A percentile compares a stretch with the other conserved stretches of the same genome.
phyloP scores from a whole-genome alignment of 2,329 filamentous ascomycete genomes.

The Xylariaceae sp. region DNA sequence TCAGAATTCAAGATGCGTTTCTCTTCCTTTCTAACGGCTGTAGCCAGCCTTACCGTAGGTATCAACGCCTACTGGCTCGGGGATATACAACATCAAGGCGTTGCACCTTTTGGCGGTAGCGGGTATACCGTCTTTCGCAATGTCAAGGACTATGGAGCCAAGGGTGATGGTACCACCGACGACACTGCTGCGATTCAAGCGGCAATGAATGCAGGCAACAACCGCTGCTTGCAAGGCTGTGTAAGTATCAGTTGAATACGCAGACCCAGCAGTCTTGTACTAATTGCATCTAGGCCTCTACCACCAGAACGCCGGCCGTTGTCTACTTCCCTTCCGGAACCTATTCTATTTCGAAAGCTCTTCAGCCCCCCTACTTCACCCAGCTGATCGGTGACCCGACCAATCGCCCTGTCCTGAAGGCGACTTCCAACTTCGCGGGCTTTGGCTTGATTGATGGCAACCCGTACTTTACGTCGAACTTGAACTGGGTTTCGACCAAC shows the following conservation, averaged over 20 bases:
- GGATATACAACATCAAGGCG: conserved; percentile 49
- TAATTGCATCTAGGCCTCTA: conserved; percentile 43
- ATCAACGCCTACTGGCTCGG: conserved; percentile 44
- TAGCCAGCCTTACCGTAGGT: conserved; percentile 39
- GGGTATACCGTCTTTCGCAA: conserved; percentile 56
- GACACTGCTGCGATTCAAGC: conserved; percentile 54
- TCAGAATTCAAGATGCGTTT: conserved; percentile 40
- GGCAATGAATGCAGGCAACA: conserved; percentile 50
- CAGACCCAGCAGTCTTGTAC: neutral
- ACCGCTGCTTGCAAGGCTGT: conserved; percentile 51
- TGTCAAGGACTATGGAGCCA: conserved; percentile 55
- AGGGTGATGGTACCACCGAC: conserved; percentile 53
- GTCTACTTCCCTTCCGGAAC: conserved; percentile 56
- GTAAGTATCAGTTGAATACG: conserved; percentile 42
- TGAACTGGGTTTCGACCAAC: conserved; percentile 57
- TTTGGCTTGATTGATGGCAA: conserved; percentile 65
- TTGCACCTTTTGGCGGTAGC: conserved; percentile 50
- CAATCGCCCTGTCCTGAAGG: conserved; percentile 61
- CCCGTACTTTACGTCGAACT: conserved; percentile 51
- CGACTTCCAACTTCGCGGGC: conserved; percentile 58
- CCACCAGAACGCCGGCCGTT: conserved; percentile 50
- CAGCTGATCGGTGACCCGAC: conserved; percentile 67
- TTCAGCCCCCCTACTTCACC: conserved; percentile 69
- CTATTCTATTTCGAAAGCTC: conserved; percentile 62
- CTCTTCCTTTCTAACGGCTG: conserved; percentile 40